Conservation (phyloP, 2,329 filamentous ascomycete species). For the Grosmannia serpens region DNA sequence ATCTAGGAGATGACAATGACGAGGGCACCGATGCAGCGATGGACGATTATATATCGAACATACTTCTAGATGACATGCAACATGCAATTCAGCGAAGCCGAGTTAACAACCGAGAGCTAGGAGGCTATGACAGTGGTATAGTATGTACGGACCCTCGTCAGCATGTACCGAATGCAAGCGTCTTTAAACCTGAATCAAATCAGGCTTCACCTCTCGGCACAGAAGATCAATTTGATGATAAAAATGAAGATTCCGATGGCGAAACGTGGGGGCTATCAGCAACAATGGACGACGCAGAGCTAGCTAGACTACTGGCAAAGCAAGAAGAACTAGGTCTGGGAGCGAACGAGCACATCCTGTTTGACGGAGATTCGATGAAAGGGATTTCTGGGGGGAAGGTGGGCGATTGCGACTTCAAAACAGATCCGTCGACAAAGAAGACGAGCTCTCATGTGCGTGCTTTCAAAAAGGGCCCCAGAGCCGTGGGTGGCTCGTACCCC, state of each 20-base stretch:
- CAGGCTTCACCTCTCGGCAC: conserved; percentile 16
- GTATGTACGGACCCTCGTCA: conserved; percentile 12
- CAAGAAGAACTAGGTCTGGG: conserved; percentile 53
- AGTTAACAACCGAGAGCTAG: conserved; percentile 28
- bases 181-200: not conserved
- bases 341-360: conserved; percentile 45
- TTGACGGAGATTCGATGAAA: conserved; percentile 27
- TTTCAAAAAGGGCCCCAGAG: not conserved
- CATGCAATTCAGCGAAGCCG: conserved; percentile 15
- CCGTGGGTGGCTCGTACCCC: conserved; percentile 21
- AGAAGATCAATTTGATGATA: conserved; percentile 25
- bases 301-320: conserved; percentile 49
- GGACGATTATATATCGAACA: conserved; percentile 62
- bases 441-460: no score
- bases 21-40: conserved; percentile 41
- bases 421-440: not conserved
- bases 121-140: conserved; percentile 30
- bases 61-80: conserved; percentile 32
- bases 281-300: conserved; percentile 45
- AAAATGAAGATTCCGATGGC: not conserved
- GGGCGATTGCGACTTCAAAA: not conserved
- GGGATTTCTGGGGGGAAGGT: not conserved
- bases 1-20: conserved; percentile 10
- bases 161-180: not conserved
- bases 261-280: conserved; percentile 37